Evolutionary conservation across 2,329 filamentous ascomycete genomes (phyloP).

Genomic region (Fusarium sulawesiense): DNA sequence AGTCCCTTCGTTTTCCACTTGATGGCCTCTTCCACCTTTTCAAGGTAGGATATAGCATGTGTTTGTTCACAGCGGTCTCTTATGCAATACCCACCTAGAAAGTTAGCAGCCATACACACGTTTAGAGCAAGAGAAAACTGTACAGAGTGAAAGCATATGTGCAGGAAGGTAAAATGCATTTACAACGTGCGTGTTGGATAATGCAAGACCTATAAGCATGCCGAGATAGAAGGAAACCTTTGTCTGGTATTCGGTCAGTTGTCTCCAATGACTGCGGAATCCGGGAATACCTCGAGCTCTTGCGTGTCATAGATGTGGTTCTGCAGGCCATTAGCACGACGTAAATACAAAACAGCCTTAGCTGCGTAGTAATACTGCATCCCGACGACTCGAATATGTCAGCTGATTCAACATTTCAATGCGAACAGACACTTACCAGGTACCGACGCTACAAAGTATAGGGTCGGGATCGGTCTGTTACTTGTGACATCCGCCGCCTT

Average conservation of each 20-base stretch:
- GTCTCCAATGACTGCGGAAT: too few species aligned
- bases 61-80: neutral
- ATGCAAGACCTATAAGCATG: neutral
- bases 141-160: constrained; percentile 15
- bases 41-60: neutral
- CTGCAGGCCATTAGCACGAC: too few species aligned
- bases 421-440: neutral
- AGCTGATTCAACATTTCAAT: rapidly evolving
- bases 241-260: neutral
- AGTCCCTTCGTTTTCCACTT: constrained; percentile 7
- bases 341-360: neutral
- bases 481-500: rapidly evolving
- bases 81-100: constrained; percentile 5
- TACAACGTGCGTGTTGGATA: neutral
- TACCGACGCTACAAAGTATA: neutral
- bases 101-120: rapidly evolving
- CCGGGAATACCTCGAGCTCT: too few species aligned
- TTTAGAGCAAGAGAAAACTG: rapidly evolving
- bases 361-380: constrained; percentile 18
- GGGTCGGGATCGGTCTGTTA: neutral
- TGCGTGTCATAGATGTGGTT: too few species aligned
- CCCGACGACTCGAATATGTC: neutral
- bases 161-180: constrained; percentile 14
- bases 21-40: neutral
- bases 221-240: neutral